A percentile compares a stretch with the other conserved stretches of the same genome.
Evolutionary conservation across 768 basidiomycete genomes (phyloP).

Genomic region (Pleurotus eryngii): DNA sequence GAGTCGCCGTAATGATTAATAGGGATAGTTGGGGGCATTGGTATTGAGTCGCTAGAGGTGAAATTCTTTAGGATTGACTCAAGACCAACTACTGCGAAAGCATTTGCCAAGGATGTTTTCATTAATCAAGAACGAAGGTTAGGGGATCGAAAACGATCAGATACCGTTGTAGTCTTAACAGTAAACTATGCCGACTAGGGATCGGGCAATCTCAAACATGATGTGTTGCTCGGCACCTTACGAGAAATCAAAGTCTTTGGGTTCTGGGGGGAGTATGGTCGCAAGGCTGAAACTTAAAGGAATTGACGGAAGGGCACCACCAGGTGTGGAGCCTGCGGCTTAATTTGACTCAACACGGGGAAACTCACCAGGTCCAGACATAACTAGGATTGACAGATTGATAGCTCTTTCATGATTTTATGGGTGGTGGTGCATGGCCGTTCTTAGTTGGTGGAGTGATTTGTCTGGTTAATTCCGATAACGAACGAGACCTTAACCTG

Average conservation of each 20-base stretch:
- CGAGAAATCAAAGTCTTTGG: constrained; percentile 89
- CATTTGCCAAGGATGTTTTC: constrained; percentile 85
- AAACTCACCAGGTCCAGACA: constrained; percentile 75
- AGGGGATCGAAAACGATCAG: constrained; percentile 84
- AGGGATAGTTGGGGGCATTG: no score
- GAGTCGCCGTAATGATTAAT: no score
- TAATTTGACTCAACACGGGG: constrained; percentile 76
- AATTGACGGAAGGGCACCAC: constrained; percentile 80
- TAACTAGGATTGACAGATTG: constrained; percentile 77
- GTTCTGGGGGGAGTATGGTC: constrained; percentile 77
- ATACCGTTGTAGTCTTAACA: constrained; percentile 83
- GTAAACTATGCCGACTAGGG: constrained; percentile 83
- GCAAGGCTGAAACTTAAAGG: constrained; percentile 34
- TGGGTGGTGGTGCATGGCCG: constrained; percentile 88
- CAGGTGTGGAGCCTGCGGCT: constrained; percentile 54
- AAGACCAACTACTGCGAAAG: constrained; percentile 82
- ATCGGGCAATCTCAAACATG: constrained; percentile 64
- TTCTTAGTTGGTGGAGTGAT: constrained; percentile 92
- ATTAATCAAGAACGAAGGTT: constrained; percentile 85
- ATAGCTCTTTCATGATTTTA: constrained; percentile 83
- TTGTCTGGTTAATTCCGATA: constrained; percentile 97
- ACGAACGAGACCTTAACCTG: constrained; percentile 92
- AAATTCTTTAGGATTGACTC: constrained; percentile 75
- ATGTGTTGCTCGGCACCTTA: constrained; percentile 78
- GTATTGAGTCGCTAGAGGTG: no score